A percentile compares a stretch with the other conserved stretches of the same genome.
phyloP scores from a whole-genome alignment of 148 eudicot genomes.

The Pouteria glomerata region DNA sequence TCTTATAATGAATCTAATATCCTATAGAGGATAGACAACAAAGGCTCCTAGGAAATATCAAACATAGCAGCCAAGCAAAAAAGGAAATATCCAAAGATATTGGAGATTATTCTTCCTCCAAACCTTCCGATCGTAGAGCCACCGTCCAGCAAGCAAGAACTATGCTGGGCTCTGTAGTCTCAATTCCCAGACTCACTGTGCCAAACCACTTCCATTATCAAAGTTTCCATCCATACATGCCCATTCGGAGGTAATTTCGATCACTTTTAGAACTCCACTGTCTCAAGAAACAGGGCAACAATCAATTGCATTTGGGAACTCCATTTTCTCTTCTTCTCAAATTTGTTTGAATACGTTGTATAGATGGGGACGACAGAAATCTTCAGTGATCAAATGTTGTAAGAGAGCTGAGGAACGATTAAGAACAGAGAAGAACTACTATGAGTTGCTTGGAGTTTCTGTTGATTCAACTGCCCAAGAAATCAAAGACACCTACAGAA shows the following conservation, averaged over 20 bases:
- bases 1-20: no score
- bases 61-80: not conserved
- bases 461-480: slow-evolving; percentile 29
- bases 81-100: not conserved
- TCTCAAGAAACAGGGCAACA: not conserved
- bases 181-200: not conserved
- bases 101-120: not conserved
- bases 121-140: not conserved
- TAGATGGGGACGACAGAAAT: slow-evolving; percentile 16
- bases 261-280: not conserved
- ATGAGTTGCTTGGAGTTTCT: slow-evolving; percentile 51
- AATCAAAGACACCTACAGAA: slow-evolving; percentile 50
- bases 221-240: slow-evolving; percentile 1
- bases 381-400: slow-evolving; percentile 17
- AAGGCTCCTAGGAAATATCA: slow-evolving; percentile 3
- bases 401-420: slow-evolving; percentile 8
- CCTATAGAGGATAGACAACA: not conserved
- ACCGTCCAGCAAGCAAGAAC: not conserved
- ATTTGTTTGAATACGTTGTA: not conserved
- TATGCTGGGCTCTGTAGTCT: slow-evolving; percentile 6
- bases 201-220: slow-evolving; percentile 14
- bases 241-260: slow-evolving; percentile 16
- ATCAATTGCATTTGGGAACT: not conserved
- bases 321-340: not conserved
- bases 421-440: slow-evolving; percentile 25